Conservation (phyloP, 164 flowering plant species). For the Chimonanthus salicifolius region DNA sequence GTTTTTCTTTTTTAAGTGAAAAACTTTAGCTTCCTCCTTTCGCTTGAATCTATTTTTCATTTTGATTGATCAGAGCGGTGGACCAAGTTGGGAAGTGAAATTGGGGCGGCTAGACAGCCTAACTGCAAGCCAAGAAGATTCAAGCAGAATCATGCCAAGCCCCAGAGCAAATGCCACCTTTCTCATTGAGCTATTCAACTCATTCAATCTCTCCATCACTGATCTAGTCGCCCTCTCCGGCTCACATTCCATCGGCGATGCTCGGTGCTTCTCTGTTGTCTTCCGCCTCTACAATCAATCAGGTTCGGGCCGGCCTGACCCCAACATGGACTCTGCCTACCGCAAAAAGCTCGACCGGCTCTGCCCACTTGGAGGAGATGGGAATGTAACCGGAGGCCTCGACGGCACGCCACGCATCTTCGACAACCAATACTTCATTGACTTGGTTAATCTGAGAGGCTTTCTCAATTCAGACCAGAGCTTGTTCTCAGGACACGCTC, state of each 20-base stretch:
- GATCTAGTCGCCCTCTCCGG: constrained; percentile 92
- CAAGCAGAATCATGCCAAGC: constrained; percentile 84
- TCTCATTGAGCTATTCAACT: constrained; percentile 55
- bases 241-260: constrained; percentile 84
- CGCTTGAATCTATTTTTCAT: too few relatives aligned
- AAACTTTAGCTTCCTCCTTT: too few relatives aligned
- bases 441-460: constrained; percentile 66
- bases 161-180: constrained; percentile 69
- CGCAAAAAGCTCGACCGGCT: constrained; percentile 47
- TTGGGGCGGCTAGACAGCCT: constrained; percentile 76
- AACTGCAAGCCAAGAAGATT: constrained; percentile 69
- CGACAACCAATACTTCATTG: constrained; percentile 86
- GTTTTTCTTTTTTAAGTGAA: too few relatives aligned
- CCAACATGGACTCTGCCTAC: constrained; percentile 49
- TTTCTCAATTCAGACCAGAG: constrained; percentile 84
- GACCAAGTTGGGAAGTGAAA: constrained; percentile 81
- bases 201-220: constrained; percentile 53
- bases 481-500: constrained; percentile 28
- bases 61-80: constrained; percentile 55
- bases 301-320: constrained; percentile 77
- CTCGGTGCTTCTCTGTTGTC: constrained; percentile 73
- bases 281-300: constrained; percentile 90
- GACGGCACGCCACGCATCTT: constrained; percentile 70
- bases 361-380: constrained; percentile 68
- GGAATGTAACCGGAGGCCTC: constrained; percentile 56